Conservation (phyloP, 495 filamentous ascomycete genomes). For the Monascus purpureus region DNA sequence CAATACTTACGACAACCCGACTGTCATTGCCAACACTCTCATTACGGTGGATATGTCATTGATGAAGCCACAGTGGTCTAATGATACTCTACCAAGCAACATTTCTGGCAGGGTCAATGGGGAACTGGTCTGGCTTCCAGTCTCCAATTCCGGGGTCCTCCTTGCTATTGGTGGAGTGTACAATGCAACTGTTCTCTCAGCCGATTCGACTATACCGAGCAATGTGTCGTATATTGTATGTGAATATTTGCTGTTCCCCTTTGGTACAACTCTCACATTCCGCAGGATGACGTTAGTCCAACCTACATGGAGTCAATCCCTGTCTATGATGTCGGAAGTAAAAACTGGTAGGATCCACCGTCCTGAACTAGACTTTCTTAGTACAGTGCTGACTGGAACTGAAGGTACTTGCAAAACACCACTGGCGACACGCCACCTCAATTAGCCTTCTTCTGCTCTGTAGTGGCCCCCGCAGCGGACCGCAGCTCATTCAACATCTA, state of each 20-base stretch:
- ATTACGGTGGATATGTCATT: slow-evolving; percentile 46
- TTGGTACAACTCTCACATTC: too few relatives aligned
- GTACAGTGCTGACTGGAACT: background rate
- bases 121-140: slow-evolving; percentile 58
- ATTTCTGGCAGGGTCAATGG: slow-evolving; percentile 44
- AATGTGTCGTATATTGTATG: too few relatives aligned
- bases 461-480: slow-evolving; percentile 47
- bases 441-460: slow-evolving; percentile 49
- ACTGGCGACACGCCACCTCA: slow-evolving; percentile 36
- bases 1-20: slow-evolving; percentile 17
- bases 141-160: slow-evolving; percentile 45
- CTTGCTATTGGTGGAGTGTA: slow-evolving; percentile 56
- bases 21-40: slow-evolving; percentile 25
- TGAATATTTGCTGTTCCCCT: too few relatives aligned
- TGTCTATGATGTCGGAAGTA: slow-evolving; percentile 49
- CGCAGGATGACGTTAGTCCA: slow-evolving; percentile 34
- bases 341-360: slow-evolving; percentile 26
- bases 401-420: slow-evolving; percentile 46
- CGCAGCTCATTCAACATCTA: slow-evolving; percentile 56
- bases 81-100: slow-evolving; percentile 34
- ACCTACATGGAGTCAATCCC: slow-evolving; percentile 49
- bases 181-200: slow-evolving; percentile 30
- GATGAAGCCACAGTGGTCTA: slow-evolving; percentile 40
- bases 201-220: too few relatives aligned
- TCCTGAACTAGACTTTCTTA: too few relatives aligned